phyloP scores from a whole-genome alignment of 306 rosid species.

The Prunus campanulata region DNA sequence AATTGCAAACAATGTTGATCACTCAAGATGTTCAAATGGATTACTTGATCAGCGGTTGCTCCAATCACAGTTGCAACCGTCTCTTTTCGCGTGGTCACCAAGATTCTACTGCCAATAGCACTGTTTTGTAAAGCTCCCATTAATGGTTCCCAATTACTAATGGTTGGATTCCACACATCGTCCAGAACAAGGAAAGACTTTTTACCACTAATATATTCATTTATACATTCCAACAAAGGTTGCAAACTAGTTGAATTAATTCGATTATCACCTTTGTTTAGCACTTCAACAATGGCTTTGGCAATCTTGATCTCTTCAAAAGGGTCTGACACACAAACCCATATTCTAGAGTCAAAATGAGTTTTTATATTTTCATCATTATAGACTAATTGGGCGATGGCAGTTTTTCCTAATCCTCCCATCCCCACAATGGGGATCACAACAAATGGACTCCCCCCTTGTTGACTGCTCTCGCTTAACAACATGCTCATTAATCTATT shows the following conservation, averaged over 20 bases:
- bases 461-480: not conserved
- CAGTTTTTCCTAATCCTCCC: constrained; percentile 4
- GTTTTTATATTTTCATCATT: not conserved
- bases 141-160: not conserved
- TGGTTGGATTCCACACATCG: constrained; percentile 5
- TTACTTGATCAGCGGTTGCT: not conserved
- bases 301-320: too few species aligned
- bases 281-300: too few species aligned
- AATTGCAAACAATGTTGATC: not conserved
- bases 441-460: not conserved
- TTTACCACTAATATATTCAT: not conserved
- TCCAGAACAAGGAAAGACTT: constrained; percentile 11
- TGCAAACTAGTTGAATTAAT: not conserved
- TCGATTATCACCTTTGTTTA: too few species aligned
- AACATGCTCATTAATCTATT: not conserved
- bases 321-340: too few species aligned
- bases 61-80: not conserved
- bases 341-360: not conserved
- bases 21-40: not conserved
- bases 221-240: not conserved
- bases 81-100: constrained; percentile 6
- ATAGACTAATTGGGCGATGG: not conserved
- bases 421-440: not conserved
- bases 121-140: not conserved
- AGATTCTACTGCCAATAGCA: not conserved